Evolutionary conservation across 148 eudicot species (phyloP), one percentile per base, ranked within the genome.

Genomic region (Chenopodium suecicum): DNA sequence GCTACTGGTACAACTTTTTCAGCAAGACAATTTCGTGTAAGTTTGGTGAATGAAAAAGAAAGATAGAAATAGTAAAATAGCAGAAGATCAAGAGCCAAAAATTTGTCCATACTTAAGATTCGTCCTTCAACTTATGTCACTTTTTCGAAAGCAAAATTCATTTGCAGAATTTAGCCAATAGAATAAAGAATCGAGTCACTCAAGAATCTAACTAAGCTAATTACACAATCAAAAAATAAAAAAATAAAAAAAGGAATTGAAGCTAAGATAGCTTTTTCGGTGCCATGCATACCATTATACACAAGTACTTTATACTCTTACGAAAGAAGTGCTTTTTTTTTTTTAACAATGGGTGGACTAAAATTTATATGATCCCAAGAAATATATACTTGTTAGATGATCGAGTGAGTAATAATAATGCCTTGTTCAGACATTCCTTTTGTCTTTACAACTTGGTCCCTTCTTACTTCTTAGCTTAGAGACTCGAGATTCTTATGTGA

Each of bases 341-440:
- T 37, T 37, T 27, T 27, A 27, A 37, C 16, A 66, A 58, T 10
- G 25, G 69, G 79, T 34, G 69, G 48, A 62, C 19, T 27, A 62
- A 75, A 75, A 64, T 74, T 56, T 29, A 56, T 47, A 79, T 80
- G 70, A 80, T 80, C 82, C 82, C 76, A 56, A 73, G 48, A 25
- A 72, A 56, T 6, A 6, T 37, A 37, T 37, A 37, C 41, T 37
- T 37, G 41, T 37, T 37, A 37, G 41, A 6, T 37, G 41, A 37
- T 37, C 41, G 41, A 37, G 72, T 78, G 41, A 37, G 72, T 78
- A 25, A 37, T 8, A 71, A 58, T 58, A 19, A 37, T 54, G 64
- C 17, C 9, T 34, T 37, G 48, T 25, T 23, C 82, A 12, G 68
- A 80, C 77, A 80, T 80, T 80, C 82, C 82, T 71, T 80, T 80